Evolutionary conservation across 306 rosid species (phyloP).

Genomic region (Leucaena leucocephala): DNA sequence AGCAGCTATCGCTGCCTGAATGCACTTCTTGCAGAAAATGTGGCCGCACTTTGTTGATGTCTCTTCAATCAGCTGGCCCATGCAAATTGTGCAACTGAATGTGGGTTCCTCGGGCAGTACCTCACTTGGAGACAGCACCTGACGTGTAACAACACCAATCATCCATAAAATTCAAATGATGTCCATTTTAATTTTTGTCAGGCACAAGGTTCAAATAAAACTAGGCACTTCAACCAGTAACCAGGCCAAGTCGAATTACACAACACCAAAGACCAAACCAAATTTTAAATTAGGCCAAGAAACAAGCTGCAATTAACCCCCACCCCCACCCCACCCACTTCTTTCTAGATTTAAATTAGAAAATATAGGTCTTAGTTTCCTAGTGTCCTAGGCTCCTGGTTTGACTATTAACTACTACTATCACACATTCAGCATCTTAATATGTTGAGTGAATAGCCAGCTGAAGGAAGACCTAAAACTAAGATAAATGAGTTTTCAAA

Average conservation of each 20-base stretch:
- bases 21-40: constrained; percentile 59
- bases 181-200: background rate
- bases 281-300: background rate
- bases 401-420: background rate
- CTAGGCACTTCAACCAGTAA: constrained; percentile 7
- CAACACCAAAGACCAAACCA: background rate
- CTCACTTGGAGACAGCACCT: background rate
- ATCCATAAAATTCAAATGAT: background rate
- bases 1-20: constrained; percentile 45
- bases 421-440: background rate
- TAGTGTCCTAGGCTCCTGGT: background rate
- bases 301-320: background rate
- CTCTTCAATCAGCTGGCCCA: constrained; percentile 46
- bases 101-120: constrained; percentile 30
- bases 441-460: background rate
- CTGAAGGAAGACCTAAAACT: background rate
- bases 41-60: constrained; percentile 61
- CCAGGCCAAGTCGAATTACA: background rate
- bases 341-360: background rate
- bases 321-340: background rate
- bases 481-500: background rate
- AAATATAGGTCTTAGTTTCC: background rate
- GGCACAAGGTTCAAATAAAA: background rate
- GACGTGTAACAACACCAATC: constrained; percentile 25
- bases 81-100: constrained; percentile 53